phyloP scores from a whole-genome alignment of 83 land plant species.

The Diphasiastrum complanatum region DNA sequence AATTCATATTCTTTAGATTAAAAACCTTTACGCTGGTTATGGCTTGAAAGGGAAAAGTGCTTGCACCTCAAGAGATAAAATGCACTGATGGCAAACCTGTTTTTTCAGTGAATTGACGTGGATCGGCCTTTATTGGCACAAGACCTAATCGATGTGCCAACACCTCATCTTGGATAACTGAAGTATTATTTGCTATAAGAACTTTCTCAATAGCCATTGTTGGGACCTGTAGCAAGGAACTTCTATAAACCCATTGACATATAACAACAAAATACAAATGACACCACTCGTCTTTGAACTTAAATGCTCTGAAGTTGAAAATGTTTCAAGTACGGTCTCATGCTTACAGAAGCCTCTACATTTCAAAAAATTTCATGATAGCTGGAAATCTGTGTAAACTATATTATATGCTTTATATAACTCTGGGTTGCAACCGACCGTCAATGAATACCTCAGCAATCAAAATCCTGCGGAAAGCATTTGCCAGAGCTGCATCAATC shows the following conservation, averaged over 20 bases:
- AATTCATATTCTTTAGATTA: too few species aligned
- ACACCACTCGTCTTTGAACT: too few species aligned
- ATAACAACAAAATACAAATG: too few species aligned
- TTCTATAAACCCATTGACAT: neutral
- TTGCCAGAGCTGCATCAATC: constrained; percentile 89
- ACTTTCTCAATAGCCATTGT: constrained; percentile 98
- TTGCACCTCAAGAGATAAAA: neutral
- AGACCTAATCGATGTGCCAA: constrained; percentile 89
- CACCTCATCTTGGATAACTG: constrained; percentile 82
- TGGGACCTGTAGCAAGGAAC: constrained; percentile 51
- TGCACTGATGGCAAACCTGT: constrained; percentile 40
- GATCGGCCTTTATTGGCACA: constrained; percentile 80
- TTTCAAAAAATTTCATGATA: too few species aligned
- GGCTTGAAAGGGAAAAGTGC: neutral
- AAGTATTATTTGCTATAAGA: constrained; percentile 79
- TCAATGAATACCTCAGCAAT: constrained; percentile 71
- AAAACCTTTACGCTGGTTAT: neutral
- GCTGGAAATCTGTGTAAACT: too few species aligned
- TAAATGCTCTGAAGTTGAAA: too few species aligned
- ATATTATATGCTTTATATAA: too few species aligned
- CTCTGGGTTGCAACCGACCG: too few species aligned
- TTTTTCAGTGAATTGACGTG: constrained; percentile 64
- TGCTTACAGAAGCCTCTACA: too few species aligned
- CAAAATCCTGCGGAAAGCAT: constrained; percentile 88
- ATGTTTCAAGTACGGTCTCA: neutral